A percentile compares a stretch with the other conserved stretches of the same genome.
Evolutionary conservation across 495 filamentous ascomycete genomes (phyloP).

Genomic region (Penicillium malachiteum): DNA sequence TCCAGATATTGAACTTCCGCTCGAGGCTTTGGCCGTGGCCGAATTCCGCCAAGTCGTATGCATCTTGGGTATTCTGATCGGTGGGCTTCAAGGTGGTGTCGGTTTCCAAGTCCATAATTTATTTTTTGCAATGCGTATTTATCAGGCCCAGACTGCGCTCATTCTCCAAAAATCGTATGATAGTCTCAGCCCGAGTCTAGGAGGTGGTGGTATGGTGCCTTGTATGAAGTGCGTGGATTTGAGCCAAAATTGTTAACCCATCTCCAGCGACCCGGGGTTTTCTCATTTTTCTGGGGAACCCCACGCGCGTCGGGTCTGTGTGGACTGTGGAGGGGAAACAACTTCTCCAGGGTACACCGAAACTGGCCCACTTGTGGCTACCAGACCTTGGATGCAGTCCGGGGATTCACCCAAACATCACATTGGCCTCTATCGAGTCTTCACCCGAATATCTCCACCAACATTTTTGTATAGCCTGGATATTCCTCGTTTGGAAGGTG

Average conservation of each 20-base stretch:
- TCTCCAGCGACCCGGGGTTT: constrained; percentile 17
- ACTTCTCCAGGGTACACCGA: constrained; percentile 10
- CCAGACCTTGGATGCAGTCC: constrained; percentile 4
- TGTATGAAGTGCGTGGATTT: background rate
- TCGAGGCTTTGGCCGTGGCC: constrained; percentile 49
- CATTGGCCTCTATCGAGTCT: constrained; percentile 2
- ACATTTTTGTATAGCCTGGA: constrained; percentile 1
- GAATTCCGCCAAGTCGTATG: constrained; percentile 47
- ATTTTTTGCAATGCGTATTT: background rate
- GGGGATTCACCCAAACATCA: constrained; percentile 8
- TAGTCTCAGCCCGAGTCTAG: background rate
- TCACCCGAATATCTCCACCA: constrained; percentile 8
- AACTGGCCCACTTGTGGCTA: constrained; percentile 12
- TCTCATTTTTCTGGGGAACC: constrained; percentile 18
- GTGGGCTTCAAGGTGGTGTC: constrained; percentile 31
- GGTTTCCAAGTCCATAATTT: constrained; percentile 33
- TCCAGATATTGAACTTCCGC: constrained; percentile 50
- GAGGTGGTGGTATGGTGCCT: background rate
- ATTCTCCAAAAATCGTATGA: constrained; percentile 14
- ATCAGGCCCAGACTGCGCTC: constrained; percentile 5
- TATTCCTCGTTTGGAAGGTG: constrained; percentile 24
- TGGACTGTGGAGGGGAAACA: constrained; percentile 13
- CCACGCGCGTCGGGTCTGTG: constrained; percentile 16
- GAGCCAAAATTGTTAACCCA: constrained; percentile 3
- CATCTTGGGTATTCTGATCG: constrained; percentile 44